Base-by-base conservation (phyloP, 2,329 filamentous ascomycete genomes). In the Akanthomyces lecanii region DNA sequence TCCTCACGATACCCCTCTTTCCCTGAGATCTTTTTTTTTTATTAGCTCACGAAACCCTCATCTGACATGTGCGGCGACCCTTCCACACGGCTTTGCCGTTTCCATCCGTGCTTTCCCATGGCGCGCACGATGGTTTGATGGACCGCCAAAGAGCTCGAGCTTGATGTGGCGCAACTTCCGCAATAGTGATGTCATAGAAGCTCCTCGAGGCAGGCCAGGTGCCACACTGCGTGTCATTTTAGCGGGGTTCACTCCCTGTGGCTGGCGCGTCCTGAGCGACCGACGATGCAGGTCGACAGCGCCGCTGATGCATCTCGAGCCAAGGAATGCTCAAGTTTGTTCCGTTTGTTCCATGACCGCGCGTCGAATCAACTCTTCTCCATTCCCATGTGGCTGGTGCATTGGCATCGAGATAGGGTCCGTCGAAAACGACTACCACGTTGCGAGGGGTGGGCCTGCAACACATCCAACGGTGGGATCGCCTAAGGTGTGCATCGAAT, bases 131-230 rank as follows among this genome's bases (percentile, higher is more conserved):
- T 23, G 42, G 21, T 30, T 30, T 1, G 6, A 7, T 11, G 8
- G 33, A 11, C 33, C 1, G 7, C 33, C 33, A 42, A 16, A 28
- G 40, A 45, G 53, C 44, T 50, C 44, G 16, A 28, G 16, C 30
- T n/a, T 40, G 45, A n/a, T 56, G 60, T 62, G 51, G 60, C 51
- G 44, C 51, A 38, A 12, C 8, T 48, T n/a, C 18, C 30, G 42
- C 30, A 55, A 18, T 55, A 10, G 33, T 62, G 60, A 62, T 62
- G 60, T 62, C 60, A 62, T 62, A 23, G 60, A 40, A 28, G 51
- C 42, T 56, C 16, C 3, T 21, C 12, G 21, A 40, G 48, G 42
- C 60, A 56, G 30, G 52, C 30, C 30, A 21, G 28, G 33, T 44
- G 51, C 48, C 59, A 61, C 51, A 61, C n/a, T n/a, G 18, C 1